A percentile compares a stretch with the other conserved stretches of the same genome.
phyloP scores from a whole-genome alignment of 805 yeast genomes.

The Isabelozyma heimii region DNA sequence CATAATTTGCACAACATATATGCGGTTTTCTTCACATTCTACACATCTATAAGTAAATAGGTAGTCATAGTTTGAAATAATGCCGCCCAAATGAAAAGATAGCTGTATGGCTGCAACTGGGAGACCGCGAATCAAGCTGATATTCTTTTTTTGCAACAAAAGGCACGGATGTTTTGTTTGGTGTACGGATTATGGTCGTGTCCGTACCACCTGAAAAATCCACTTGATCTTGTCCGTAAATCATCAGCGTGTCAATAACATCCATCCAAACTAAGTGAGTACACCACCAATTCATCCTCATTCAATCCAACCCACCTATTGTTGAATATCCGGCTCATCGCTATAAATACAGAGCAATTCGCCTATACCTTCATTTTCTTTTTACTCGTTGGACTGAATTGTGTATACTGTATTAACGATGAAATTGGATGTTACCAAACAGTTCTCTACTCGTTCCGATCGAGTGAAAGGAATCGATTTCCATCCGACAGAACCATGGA shows the following conservation, averaged over 20 bases:
- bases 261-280: slow-evolving; percentile 1
- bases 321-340: neutral
- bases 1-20: too few species aligned
- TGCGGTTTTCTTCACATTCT: too few species aligned
- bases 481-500: slow-evolving; percentile 98
- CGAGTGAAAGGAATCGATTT: slow-evolving; percentile 97
- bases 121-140: too few species aligned
- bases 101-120: neutral
- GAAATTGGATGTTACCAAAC: slow-evolving; percentile 58
- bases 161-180: neutral
- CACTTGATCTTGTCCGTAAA: neutral
- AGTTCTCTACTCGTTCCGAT: slow-evolving; percentile 87
- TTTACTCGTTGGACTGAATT: neutral
- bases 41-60: too few species aligned
- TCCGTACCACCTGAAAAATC: neutral
- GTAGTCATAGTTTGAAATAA: too few species aligned
- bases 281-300: slow-evolving; percentile 1
- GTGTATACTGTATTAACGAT: slow-evolving; percentile 10
- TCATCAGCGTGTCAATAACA: slow-evolving; percentile 8
- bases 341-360: neutral
- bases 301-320: neutral
- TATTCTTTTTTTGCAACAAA: too few species aligned
- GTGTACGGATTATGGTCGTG: neutral
- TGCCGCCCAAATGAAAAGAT: too few species aligned
- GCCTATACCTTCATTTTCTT: neutral